Evolutionary conservation across 169 alveolate genomes (phyloP).

Genomic region (Plasmodium fragile): DNA sequence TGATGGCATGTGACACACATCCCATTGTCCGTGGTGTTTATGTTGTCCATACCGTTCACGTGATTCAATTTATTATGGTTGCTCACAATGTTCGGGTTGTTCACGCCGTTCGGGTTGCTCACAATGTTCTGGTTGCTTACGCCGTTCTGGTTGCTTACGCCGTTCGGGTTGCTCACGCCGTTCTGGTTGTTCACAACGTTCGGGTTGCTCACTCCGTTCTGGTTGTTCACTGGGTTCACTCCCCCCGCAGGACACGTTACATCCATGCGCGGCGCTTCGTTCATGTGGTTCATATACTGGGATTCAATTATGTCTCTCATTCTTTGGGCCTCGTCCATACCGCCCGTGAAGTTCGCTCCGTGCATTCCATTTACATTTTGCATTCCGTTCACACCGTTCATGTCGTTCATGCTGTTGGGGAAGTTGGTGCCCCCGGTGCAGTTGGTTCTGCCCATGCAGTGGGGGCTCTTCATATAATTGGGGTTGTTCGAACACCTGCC

Average conservation of each 20-base stretch:
- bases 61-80: neutral
- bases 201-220: neutral
- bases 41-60: neutral
- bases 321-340: neutral
- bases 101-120: neutral
- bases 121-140: neutral
- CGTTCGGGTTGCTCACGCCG: neutral
- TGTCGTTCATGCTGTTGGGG: neutral
- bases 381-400: neutral
- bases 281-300: neutral
- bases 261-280: neutral
- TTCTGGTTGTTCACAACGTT: neutral
- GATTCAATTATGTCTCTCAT: neutral
- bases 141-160: neutral
- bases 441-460: neutral
- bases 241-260: neutral
- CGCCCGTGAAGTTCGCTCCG: neutral
- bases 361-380: neutral
- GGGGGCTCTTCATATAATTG: neutral
- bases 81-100: neutral
- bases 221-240: neutral
- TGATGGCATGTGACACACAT: neutral
- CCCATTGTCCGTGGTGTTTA: neutral
- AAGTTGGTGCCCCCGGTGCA: neutral
- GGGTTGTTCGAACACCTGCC: neutral